These are phyloP conservation scores for Cordyceps javanica DNA, from an alignment of 2,329 filamentous ascomycete species.

Conservation along the genomic window DNA sequence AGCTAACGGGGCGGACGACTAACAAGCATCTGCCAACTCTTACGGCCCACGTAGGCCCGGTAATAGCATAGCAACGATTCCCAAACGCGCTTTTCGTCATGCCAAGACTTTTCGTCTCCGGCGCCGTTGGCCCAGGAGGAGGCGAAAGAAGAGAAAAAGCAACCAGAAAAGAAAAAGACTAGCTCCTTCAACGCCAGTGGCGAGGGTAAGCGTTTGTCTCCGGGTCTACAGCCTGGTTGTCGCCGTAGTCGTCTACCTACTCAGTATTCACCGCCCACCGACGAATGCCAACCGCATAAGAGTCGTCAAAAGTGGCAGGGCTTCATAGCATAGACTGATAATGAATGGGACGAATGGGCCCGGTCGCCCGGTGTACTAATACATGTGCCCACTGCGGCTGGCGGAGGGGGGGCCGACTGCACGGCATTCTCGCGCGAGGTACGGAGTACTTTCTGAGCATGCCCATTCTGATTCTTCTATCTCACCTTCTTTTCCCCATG, in stretches of 20 bases:
- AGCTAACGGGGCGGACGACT: background rate
- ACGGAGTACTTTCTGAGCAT: too few relatives aligned
- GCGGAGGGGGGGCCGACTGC: background rate
- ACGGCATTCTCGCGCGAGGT: background rate
- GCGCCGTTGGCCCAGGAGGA: background rate
- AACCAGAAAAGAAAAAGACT: too few relatives aligned
- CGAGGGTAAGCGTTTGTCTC: background rate
- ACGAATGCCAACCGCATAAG: background rate
- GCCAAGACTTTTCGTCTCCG: background rate
- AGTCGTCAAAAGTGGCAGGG: background rate
- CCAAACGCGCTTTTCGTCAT: conserved; percentile 5
- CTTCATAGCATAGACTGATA: background rate
- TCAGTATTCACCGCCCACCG: too few relatives aligned
- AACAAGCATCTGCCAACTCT: background rate
- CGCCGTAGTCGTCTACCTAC: background rate
- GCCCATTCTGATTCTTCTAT: background rate
- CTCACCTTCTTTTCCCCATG: background rate
- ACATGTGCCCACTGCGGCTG: background rate
- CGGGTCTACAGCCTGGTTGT: background rate
- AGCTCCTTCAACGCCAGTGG: background rate
- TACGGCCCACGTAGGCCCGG: background rate
- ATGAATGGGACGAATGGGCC: background rate
- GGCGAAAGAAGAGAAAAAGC: background rate
- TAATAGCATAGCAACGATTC: conserved; percentile 1
- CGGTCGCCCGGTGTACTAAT: background rate